Conservation (phyloP, 768 basidiomycete species). For the Lepiota venenata region DNA sequence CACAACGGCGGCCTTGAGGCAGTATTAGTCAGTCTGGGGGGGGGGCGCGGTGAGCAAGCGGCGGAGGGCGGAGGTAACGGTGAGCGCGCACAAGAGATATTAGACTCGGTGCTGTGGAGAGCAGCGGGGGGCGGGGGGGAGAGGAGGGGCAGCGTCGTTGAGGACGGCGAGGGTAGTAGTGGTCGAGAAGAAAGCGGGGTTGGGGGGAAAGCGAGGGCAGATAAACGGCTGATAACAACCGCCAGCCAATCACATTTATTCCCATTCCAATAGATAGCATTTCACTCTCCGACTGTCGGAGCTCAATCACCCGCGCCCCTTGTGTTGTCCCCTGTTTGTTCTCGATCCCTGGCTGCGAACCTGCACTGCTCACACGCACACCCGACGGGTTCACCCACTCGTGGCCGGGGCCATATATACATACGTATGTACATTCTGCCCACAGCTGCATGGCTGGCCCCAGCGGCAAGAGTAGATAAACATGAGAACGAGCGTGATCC, state of each 20-base stretch:
- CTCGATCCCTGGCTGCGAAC: too few relatives aligned
- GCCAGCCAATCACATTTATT: slow-evolving; percentile 19
- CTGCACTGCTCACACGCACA: too few relatives aligned
- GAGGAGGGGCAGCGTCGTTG: slow-evolving; percentile 9
- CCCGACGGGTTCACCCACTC: not conserved
- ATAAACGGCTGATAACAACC: slow-evolving; percentile 13
- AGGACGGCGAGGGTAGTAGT: slow-evolving; percentile 14
- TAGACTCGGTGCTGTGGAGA: slow-evolving; percentile 4
- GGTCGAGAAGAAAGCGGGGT: slow-evolving; percentile 15
- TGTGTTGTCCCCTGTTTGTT: too few relatives aligned
- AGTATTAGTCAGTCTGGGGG: slow-evolving; percentile 16
- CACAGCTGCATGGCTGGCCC: too few relatives aligned
- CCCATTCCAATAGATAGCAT: slow-evolving; percentile 12
- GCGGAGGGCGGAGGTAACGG: not conserved
- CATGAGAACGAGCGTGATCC: slow-evolving; percentile 7
- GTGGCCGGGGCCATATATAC: not conserved
- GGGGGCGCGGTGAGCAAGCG: not conserved
- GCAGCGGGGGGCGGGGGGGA: slow-evolving; percentile 6
- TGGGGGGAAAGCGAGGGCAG: not conserved
- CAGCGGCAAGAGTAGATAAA: too few relatives aligned
- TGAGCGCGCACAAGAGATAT: not conserved
- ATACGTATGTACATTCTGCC: too few relatives aligned
- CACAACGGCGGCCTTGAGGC: slow-evolving; percentile 14
- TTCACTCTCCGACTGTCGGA: slow-evolving; percentile 8
- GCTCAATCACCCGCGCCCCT: not conserved